Evolutionary conservation across 108 stramenopile species (phyloP).

Genomic region (Pseudonitzschia multiseries): DNA sequence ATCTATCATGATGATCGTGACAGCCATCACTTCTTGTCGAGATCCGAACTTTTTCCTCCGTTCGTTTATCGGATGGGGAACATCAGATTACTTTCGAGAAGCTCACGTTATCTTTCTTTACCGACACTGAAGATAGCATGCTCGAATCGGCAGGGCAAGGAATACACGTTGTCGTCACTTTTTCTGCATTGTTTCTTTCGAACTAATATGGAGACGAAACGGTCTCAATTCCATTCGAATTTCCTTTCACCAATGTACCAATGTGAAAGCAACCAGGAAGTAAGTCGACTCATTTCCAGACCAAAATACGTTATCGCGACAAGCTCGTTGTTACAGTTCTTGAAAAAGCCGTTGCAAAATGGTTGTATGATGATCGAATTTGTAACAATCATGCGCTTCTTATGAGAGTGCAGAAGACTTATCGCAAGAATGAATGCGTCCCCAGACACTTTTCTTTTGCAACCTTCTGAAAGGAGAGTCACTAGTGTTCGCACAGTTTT

Average conservation of each 20-base stretch:
- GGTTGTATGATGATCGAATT: neutral
- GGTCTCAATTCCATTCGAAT: too few relatives aligned
- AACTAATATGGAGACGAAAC: too few relatives aligned
- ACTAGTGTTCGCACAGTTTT: constrained; percentile 36
- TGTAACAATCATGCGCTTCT: neutral
- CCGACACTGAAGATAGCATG: too few relatives aligned
- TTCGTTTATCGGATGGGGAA: too few relatives aligned
- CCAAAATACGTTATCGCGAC: neutral
- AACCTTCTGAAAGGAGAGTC: constrained; percentile 30
- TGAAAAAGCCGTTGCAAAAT: constrained; percentile 1
- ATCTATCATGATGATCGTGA: too few relatives aligned
- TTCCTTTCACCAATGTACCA: neutral
- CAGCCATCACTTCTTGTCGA: too few relatives aligned
- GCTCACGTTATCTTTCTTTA: too few relatives aligned
- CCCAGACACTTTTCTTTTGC: constrained; percentile 42
- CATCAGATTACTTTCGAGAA: too few relatives aligned
- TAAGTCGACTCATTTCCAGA: neutral
- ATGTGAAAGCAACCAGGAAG: neutral
- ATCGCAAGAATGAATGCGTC: constrained; percentile 32
- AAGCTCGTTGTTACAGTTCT: neutral
- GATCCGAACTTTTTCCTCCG: too few relatives aligned
- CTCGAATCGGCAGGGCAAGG: too few relatives aligned
- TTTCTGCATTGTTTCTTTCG: too few relatives aligned
- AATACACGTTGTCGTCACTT: too few relatives aligned
- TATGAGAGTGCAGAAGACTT: neutral